Evolutionary conservation across 1,284 basidiomycete genomes (phyloP).

Genomic region (Malassezia cuniculi): DNA sequence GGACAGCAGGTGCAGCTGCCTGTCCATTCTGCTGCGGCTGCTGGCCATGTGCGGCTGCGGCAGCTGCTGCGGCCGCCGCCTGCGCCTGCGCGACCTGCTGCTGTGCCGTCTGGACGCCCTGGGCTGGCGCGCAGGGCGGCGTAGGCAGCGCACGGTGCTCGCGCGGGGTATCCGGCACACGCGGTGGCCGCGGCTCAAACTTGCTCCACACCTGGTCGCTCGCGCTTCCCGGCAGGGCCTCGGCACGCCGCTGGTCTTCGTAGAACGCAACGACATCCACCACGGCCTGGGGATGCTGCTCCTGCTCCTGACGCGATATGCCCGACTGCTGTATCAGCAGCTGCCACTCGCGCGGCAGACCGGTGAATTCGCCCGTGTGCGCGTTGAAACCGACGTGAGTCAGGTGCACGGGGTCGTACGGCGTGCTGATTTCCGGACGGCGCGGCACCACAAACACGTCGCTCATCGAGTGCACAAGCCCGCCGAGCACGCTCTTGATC

Average conservation of each 20-base stretch:
- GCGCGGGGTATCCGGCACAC: too few species aligned
- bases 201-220: slow-evolving; percentile 45
- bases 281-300: slow-evolving; percentile 93
- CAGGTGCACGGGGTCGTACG: slow-evolving; percentile 96
- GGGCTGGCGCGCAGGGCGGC: neutral
- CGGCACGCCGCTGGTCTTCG: slow-evolving; percentile 54
- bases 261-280: slow-evolving; percentile 99
- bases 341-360: slow-evolving; percentile 97
- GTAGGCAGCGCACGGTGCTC: too few species aligned
- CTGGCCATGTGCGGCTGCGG: slow-evolving; percentile 12
- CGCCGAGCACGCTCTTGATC: slow-evolving; percentile 45
- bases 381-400: slow-evolving; percentile 99
- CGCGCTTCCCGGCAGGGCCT: slow-evolving; percentile 16
- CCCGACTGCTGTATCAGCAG: slow-evolving; percentile 89
- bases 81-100: neutral
- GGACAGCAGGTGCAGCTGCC: slow-evolving; percentile 15
- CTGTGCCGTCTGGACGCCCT: neutral
- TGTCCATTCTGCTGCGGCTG: neutral
- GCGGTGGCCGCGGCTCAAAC: slow-evolving; percentile 16
- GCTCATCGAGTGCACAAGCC: slow-evolving; percentile 45
- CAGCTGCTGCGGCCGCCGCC: slow-evolving; percentile 22
- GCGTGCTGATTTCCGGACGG: slow-evolving; percentile 86
- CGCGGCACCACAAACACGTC: slow-evolving; percentile 57
- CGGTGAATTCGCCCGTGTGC: slow-evolving; percentile 80
- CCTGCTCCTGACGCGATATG: slow-evolving; percentile 85